Percentiles rank a stretch among this genome's conserved stretches.
Evolutionary conservation across 208 protist species (phyloP).

Genomic region (Blechomonas ayalai): DNA sequence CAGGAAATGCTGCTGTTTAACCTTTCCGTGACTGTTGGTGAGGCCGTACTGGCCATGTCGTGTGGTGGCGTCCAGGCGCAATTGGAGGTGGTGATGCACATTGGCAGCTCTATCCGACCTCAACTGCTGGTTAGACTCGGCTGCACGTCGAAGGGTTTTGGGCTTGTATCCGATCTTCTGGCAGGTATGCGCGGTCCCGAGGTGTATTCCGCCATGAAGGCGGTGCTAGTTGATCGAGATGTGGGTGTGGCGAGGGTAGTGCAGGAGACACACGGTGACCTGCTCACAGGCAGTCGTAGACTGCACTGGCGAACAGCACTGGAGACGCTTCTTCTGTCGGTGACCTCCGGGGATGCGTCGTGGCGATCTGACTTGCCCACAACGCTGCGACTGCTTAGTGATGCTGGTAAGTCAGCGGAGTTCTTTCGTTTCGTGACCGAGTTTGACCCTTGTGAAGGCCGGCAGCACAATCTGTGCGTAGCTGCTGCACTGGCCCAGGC

Average conservation of each 20-base stretch:
- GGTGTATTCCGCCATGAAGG: constrained; percentile 38
- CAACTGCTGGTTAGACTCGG: constrained; percentile 16
- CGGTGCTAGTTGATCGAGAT: constrained; percentile 28
- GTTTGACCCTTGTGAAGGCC: constrained; percentile 16
- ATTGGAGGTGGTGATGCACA: constrained; percentile 7
- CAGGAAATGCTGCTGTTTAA: constrained; percentile 19
- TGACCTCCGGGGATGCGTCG: constrained; percentile 19
- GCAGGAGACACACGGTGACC: constrained; percentile 54
- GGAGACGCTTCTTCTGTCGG: constrained; percentile 14
- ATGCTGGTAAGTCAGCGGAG: constrained; percentile 36
- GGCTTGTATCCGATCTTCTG: constrained; percentile 22
- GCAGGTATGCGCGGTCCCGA: constrained; percentile 34
- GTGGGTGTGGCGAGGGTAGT: constrained; percentile 8
- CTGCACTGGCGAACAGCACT: constrained; percentile 47
- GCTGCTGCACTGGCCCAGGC: constrained; percentile 51
- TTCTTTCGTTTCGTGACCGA: constrained; percentile 51
- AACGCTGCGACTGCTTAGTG: constrained; percentile 73
- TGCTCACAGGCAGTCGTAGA: constrained; percentile 31
- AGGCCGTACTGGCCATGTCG: constrained; percentile 10
- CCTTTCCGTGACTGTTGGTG: constrained; percentile 12
- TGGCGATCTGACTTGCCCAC: constrained; percentile 31
- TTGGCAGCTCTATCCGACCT: constrained; percentile 16
- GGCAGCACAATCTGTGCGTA: constrained; percentile 24
- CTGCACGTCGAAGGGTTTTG: constrained; percentile 5
- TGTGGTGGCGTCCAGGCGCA: constrained; percentile 1